Conservation (phyloP, 495 filamentous ascomycete species). For the Tetracladium marchalianum region DNA sequence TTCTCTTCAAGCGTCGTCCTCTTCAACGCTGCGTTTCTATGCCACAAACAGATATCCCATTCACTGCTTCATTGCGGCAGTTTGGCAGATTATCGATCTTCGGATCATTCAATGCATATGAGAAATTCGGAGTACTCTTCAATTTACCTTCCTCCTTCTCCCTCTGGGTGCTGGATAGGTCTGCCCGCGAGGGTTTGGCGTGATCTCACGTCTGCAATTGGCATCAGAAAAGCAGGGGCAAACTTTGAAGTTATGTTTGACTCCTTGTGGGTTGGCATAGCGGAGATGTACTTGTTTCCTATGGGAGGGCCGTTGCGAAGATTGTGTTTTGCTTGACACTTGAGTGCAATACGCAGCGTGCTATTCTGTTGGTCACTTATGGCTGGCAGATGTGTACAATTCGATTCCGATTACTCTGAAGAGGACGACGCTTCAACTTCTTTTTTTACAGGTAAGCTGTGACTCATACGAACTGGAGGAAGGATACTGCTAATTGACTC, state of each 20-base stretch:
- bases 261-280: constrained; percentile 25
- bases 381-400: constrained; percentile 56
- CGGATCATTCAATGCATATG: constrained; percentile 63
- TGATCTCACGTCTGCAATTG: constrained; percentile 86
- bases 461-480: background rate
- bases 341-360: constrained; percentile 99
- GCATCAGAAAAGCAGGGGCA: constrained; percentile 96
- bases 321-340: constrained; percentile 79
- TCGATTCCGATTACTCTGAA: constrained; percentile 98
- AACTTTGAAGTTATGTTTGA: constrained; percentile 26
- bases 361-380: constrained; percentile 33
- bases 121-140: constrained; percentile 99
- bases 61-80: background rate
- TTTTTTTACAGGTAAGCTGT: constrained; percentile 48
- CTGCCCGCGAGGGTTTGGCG: constrained; percentile 92
- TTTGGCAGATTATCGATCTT: constrained; percentile 22
- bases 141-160: constrained; percentile 39
- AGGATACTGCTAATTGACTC: constrained; percentile 22
- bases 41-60: constrained; percentile 71
- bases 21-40: constrained; percentile 99
- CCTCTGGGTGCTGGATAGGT: constrained; percentile 27
- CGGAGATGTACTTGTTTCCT: constrained; percentile 37
- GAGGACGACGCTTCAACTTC: constrained; percentile 66
- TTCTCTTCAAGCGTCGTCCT: constrained; percentile 67
- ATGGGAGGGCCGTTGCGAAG: constrained; percentile 90